Base-by-base conservation (phyloP, 495 filamentous ascomycete genomes). In the Bryoglossum gracile region DNA sequence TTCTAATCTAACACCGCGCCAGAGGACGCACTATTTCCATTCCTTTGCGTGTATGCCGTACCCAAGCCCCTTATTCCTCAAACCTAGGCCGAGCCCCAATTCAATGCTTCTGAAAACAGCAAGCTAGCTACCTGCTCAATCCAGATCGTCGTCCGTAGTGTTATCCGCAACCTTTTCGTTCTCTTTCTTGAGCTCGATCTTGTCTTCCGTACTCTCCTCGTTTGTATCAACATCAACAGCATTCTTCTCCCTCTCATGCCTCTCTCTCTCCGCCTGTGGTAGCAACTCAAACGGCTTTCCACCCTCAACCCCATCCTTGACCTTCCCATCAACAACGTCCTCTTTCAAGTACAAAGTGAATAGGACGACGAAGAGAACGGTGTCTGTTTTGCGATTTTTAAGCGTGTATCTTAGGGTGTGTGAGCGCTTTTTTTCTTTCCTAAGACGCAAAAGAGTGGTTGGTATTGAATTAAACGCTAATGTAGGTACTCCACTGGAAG, bases 331-430 rank as follows among this genome's bases (percentile, higher is more conserved):
- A 43, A 83, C 74, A 18, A 80, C 65, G 34, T 80, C 68, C 46
- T 84, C 80, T 36, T 72, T 77, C 3, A 76, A 68, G 47, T 90
- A 71, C 1, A 94, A 70, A 22, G 80, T 82, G 62, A 96, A 89
- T 14, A 85, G 59, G 13, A 98, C 72, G 19, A 90, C 87, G 18
- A 94, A 73, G 57, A 92, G 86, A 17, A 83, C 73, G 17, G 82
- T 74, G 18, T 74, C 75, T 4, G 84, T 89, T 4, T 66, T 65
- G 26, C 74, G 73, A 61, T 95, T 83, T 57, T 85, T 90, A 52
- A 97, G 74, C 28, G 89, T 83, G 70, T 95, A 97, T 69, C 89
- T 88, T 65, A 88, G 71, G 45, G 75, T 71, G 65, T 89, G 83
- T 66, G 74, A 72, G 68, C 72, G 80, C 63, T 57, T 57, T 50